These are phyloP conservation scores for Aspergillus brasiliensis DNA, from an alignment of 2,329 filamentous ascomycete genomes.

Conservation along the genomic window DNA sequence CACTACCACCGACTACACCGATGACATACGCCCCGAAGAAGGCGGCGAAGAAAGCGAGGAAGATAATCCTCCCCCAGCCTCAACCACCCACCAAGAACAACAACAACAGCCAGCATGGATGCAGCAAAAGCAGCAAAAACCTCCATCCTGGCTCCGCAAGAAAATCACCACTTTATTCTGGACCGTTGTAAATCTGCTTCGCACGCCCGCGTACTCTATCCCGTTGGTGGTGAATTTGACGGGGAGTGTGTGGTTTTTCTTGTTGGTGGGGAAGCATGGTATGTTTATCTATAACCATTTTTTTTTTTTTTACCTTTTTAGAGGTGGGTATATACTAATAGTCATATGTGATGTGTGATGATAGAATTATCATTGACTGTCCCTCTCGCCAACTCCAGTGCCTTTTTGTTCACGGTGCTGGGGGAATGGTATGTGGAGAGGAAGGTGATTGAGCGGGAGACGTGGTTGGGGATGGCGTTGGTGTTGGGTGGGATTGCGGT, in stretches of 20 bases:
- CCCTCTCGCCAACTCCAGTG: conserved; percentile 89
- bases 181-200: conserved; percentile 74
- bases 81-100: background rate
- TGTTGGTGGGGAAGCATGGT: conserved; percentile 91
- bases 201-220: conserved; percentile 79
- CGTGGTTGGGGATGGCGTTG: conserved; percentile 77
- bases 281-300: conserved; percentile 48
- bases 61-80: conserved; percentile 8
- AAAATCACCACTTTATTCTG: conserved; percentile 69
- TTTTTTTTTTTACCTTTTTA: too few relatives aligned
- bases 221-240: conserved; percentile 87
- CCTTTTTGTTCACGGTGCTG: conserved; percentile 92
- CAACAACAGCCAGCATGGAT: conserved; percentile 26
- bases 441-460: conserved; percentile 86
- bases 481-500: conserved; percentile 79
- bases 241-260: conserved; percentile 94
- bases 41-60: conserved; percentile 8
- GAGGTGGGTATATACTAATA: background rate
- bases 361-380: conserved; percentile 88
- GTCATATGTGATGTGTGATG: background rate
- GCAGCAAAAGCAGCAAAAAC: background rate
- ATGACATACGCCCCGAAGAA: conserved; percentile 5
- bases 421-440: conserved; percentile 94
- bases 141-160: conserved; percentile 60
- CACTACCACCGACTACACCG: conserved; percentile 1